Evolutionary conservation across 495 filamentous ascomycete genomes (phyloP).

Genomic region (Aspergillus asperescens): DNA sequence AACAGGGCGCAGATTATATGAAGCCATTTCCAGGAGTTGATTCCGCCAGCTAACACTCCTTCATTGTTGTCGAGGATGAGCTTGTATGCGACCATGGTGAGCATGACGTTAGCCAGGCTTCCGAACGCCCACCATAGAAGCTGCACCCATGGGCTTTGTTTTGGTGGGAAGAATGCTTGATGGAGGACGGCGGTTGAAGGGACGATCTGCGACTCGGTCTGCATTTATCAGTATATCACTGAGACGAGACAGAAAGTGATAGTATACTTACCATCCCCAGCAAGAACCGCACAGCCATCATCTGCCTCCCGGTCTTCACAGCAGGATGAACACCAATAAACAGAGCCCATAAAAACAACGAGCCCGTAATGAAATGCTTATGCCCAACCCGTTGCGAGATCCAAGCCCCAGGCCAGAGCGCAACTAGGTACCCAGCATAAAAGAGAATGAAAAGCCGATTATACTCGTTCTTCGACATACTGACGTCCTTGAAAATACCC

Average conservation of each 20-base stretch:
- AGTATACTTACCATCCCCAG: too few species aligned
- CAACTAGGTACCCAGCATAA: neutral
- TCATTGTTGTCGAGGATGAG: neutral
- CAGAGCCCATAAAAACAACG: too few species aligned
- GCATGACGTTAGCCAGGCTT: neutral
- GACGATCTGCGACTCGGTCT: neutral
- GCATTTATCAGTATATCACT: neutral
- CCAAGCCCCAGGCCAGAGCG: neutral
- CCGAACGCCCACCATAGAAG: neutral
- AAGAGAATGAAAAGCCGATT: neutral
- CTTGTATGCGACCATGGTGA: neutral
- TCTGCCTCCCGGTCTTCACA: too few species aligned
- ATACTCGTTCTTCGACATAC: too few species aligned
- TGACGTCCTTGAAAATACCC: too few species aligned
- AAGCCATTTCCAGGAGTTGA: too few species aligned
- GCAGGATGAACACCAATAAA: too few species aligned
- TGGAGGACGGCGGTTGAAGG: neutral
- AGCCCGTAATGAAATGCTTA: neutral
- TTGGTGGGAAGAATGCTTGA: neutral
- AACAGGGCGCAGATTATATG: too few species aligned
- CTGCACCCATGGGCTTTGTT: neutral
- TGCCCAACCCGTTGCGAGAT: neutral
- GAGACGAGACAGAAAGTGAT: too few species aligned
- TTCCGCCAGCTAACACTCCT: neutral
- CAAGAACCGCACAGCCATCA: too few species aligned